Conservation (phyloP, 257 asterid species). For the Cordia subcordata region DNA sequence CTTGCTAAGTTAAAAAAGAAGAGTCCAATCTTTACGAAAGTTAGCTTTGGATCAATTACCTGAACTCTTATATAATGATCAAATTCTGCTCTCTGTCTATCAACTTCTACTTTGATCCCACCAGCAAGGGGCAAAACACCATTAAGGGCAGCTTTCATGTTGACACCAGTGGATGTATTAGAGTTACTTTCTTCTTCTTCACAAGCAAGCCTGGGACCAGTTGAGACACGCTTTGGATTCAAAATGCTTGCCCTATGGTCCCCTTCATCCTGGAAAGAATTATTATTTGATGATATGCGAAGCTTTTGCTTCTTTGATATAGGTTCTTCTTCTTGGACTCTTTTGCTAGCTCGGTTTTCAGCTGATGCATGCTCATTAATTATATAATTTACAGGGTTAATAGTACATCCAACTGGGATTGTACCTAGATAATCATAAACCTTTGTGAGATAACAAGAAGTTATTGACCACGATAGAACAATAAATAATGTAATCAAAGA, state of each 20-base stretch:
- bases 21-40: too few species aligned
- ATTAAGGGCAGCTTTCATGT: constrained; percentile 3
- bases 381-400: constrained; percentile 31
- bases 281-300: constrained; percentile 41
- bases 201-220: constrained; percentile 58
- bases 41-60: constrained; percentile 26
- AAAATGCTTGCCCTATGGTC: constrained; percentile 36
- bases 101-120: constrained; percentile 43
- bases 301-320: constrained; percentile 44
- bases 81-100: constrained; percentile 53
- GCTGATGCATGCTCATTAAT: constrained; percentile 31
- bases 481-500: too few species aligned
- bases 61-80: constrained; percentile 48
- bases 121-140: constrained; percentile 27
- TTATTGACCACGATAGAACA: neutral
- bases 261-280: constrained; percentile 32
- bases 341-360: constrained; percentile 30
- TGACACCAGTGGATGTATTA: constrained; percentile 21
- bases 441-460: neutral
- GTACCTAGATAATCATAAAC: constrained; percentile 15
- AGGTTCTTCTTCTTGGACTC: constrained; percentile 41
- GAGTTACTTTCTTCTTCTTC: constrained; percentile 49
- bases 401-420: constrained; percentile 46
- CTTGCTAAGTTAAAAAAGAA: too few species aligned
- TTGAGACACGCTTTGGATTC: constrained; percentile 56